Percentiles rank a stretch among this genome's conserved stretches.
Conservation (phyloP, 441 rosid species). For the Pelargonium fulgidum region DNA sequence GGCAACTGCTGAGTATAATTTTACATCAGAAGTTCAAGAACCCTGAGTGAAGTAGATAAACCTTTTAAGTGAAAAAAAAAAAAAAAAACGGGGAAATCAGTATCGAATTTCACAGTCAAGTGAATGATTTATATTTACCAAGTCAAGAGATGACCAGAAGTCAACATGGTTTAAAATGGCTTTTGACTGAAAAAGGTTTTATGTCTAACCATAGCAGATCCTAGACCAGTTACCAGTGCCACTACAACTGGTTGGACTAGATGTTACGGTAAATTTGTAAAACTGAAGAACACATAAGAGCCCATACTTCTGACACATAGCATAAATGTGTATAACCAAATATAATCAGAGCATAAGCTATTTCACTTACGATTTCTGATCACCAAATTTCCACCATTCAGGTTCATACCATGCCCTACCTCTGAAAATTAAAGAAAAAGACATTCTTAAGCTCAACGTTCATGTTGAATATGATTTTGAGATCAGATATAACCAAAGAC, state of each 20-base stretch:
- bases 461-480: neutral
- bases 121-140: neutral
- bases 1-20: neutral
- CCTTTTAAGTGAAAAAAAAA: neutral
- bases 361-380: slow-evolving; percentile 76
- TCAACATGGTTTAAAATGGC: neutral
- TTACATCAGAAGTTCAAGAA: slow-evolving; percentile 5
- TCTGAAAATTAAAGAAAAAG: slow-evolving; percentile 43
- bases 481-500: slow-evolving; percentile 1
- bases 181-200: neutral
- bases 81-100: neutral
- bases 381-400: slow-evolving; percentile 98
- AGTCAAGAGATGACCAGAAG: neutral
- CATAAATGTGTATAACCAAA: neutral
- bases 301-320: neutral
- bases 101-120: neutral
- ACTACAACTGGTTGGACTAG: neutral
- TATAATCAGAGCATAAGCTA: slow-evolving; percentile 13
- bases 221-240: neutral
- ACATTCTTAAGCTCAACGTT: neutral
- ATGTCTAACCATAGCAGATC: neutral
- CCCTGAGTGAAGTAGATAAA: neutral
- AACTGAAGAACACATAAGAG: slow-evolving; percentile 2
- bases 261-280: neutral
- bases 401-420: slow-evolving; percentile 95